A percentile compares a stretch with the other conserved stretches of the same genome.
phyloP scores from a whole-genome alignment of 2,329 filamentous ascomycete species.

The Talaromyces rugulosus region DNA sequence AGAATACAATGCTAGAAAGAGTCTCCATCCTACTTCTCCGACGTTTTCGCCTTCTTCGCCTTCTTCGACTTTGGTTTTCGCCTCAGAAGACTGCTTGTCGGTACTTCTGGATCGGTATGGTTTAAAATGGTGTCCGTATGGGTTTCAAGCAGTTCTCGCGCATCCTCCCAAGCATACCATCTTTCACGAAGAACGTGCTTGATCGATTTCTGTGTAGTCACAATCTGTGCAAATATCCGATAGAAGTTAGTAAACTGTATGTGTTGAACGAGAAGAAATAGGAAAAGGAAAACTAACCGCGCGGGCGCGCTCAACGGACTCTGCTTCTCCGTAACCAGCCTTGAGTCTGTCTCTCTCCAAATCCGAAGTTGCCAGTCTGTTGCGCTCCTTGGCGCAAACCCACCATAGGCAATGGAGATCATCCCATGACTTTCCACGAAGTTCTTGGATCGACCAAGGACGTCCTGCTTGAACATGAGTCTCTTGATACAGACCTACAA shows the following conservation, averaged over 20 bases:
- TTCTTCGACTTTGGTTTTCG: too few species aligned
- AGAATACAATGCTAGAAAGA: neutral
- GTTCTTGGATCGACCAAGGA: slow-evolving; percentile 77
- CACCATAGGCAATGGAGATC: slow-evolving; percentile 92
- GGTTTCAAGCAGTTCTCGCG: slow-evolving; percentile 26
- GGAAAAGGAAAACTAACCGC: slow-evolving; percentile 52
- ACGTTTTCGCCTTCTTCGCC: too few species aligned
- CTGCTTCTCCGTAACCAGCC: slow-evolving; percentile 68
- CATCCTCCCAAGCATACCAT: slow-evolving; percentile 70
- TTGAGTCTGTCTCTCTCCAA: slow-evolving; percentile 64
- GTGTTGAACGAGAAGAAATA: neutral
- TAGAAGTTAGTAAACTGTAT: neutral
- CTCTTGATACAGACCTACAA: neutral
- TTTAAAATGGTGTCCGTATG: slow-evolving; percentile 10
- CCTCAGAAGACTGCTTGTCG: neutral
- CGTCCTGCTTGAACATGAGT: slow-evolving; percentile 50
- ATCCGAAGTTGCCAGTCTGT: slow-evolving; percentile 75
- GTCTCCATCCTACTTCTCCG: neutral
- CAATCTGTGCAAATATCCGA: slow-evolving; percentile 52
- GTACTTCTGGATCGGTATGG: neutral
- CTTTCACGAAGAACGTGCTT: slow-evolving; percentile 82
- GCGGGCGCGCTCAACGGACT: slow-evolving; percentile 60
- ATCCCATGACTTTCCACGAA: slow-evolving; percentile 87
- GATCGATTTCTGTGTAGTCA: slow-evolving; percentile 73
- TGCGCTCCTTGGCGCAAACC: slow-evolving; percentile 86